Evolutionary conservation across 116 monocot species (phyloP), one percentile per base, ranked within the genome.

Genomic region (Trichopus zeylanicus): DNA sequence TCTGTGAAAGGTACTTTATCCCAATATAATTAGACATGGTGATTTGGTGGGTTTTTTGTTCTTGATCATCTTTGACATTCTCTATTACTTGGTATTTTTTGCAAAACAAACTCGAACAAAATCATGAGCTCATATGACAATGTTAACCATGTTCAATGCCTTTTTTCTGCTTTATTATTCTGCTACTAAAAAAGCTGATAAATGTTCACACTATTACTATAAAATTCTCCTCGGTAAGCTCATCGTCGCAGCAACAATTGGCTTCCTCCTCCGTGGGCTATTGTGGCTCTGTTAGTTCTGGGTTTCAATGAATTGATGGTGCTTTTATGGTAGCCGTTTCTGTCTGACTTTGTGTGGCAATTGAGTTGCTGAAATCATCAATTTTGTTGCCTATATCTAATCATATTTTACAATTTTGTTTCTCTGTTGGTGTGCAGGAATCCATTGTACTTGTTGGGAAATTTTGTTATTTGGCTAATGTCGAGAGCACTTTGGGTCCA

Each of bases 251-350:
- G 48, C 37, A 85, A 78, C 53, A 77, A 35, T 58, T 60, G 68
- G 82, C 25, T 82, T 27, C 86, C 83, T 62, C 83, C 91, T 53
- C 67, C 70, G 10, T 91, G 91, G 91, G 83, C 78, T 30, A 46
- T 91, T 55, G 10, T 78, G 48, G 60, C 56, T 51, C 75, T 91
- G 39, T 48, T 55, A 23, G 30, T 86, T 18, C 75, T 86, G 9
- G 91, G 83, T 51, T 78, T 78, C 73, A 83, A 91, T 62, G 86
- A 86, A 59, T 67, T 91, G 31, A 91, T 91, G 80, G 38, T 73
- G 34, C 64, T 86, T 65, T 37, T 86, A 25, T 77, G 73, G 86
- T 91, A 64, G 53, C 32, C 22, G 5, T 11, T 20, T 2, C 20
- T 33, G 7, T 22, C 58, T 46, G 46, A 15, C 7, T 24, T 26